Evolutionary conservation across 805 yeast genomes (phyloP), one percentile per base, ranked within the genome.

Genomic region (Saturnispora silvae): DNA sequence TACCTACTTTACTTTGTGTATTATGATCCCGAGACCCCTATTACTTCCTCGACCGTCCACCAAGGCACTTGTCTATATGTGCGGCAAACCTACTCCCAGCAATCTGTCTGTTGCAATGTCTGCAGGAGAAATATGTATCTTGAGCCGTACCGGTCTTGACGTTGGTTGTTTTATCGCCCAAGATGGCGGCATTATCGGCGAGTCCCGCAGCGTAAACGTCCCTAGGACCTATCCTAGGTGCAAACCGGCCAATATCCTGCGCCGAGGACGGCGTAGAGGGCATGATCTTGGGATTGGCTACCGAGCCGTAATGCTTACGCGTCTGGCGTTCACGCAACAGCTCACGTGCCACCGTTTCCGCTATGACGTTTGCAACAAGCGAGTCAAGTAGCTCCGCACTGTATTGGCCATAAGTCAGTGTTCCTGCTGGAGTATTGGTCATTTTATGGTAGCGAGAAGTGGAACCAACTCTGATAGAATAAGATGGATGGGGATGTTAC

Each of bases 61-160:
- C 83, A 18, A 86, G 58, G 54, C 98, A 89, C 49, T 95, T 75
- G 53, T 86, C 94, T 22, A 89, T 68, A 59, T 89, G 98, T 29
- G 83, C 86, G 2, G 97, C 96, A 65, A 84, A 87, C 41, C 98
- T 64, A 27, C 83, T 80, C 1, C 95, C 95, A 1, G 95, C 89
- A 6, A 89, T 80, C 50, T 79, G 84, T 40, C 98, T 66, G 15
- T 74, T 77, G 57, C 98, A 89, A 46, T 81, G 80, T 4, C 69
- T 67, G 59, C 98, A 89, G 39, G 65, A 71, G 49, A 85, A 83
- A 56, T 86, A 85, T 3, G 54, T 54, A 30, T 53, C 59, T 23
- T 45, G 46, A 5, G 47, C 52, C 16, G 45, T 45, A 15, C 47
- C 45, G 5, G 38, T 27, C 14, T 34, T 42, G 16, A 40, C 40